Conservation (phyloP, 441 rosid species). For the Gossypium gossypioides region DNA sequence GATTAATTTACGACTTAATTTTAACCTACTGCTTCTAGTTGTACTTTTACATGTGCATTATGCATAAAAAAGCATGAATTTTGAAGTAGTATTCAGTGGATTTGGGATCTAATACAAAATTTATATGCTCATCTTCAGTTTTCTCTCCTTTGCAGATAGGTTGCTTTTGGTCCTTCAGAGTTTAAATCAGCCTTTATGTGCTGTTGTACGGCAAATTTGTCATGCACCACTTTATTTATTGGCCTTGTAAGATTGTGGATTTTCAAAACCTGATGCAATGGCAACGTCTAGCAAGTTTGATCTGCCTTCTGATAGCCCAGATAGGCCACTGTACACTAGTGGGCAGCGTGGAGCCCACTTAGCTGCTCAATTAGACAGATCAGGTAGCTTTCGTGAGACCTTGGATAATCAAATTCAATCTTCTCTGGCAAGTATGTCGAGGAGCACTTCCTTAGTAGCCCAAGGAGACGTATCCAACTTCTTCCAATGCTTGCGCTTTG, state of each 20-base stretch:
- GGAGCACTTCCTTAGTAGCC: conserved; percentile 52
- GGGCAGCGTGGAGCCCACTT: conserved; percentile 81
- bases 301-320: conserved; percentile 73
- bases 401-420: conserved; percentile 61
- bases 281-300: conserved; percentile 85
- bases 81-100: neutral
- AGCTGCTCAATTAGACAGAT: conserved; percentile 73
- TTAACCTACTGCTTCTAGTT: neutral
- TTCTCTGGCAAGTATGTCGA: conserved; percentile 59
- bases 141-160: conserved; percentile 41
- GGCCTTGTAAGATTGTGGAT: conserved; percentile 43
- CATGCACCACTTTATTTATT: conserved; percentile 57
- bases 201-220: conserved; percentile 38
- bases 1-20: neutral
- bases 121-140: conserved; percentile 15
- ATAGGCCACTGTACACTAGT: conserved; percentile 55
- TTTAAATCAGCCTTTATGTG: conserved; percentile 47
- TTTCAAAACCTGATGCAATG: conserved; percentile 56
- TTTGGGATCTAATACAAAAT: conserved; percentile 2
- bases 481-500: conserved; percentile 62
- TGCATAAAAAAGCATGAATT: neutral
- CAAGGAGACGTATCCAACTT: conserved; percentile 69
- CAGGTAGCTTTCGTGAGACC: conserved; percentile 77
- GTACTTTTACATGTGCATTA: conserved; percentile 1
- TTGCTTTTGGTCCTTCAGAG: conserved; percentile 17